These are phyloP conservation scores for Xylaria venustula DNA, from an alignment of 495 filamentous ascomycete species.

Conservation along the genomic window DNA sequence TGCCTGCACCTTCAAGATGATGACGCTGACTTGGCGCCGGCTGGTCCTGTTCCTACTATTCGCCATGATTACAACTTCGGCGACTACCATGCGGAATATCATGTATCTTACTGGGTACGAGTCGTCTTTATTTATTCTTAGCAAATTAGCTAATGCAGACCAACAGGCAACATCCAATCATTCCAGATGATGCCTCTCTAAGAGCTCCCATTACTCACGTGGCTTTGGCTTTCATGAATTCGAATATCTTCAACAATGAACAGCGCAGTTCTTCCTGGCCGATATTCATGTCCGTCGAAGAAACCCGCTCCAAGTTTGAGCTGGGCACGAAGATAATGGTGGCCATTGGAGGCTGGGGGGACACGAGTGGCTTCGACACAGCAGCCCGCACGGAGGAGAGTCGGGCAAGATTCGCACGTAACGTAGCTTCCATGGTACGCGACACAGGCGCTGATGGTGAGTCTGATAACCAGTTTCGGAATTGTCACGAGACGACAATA, in stretches of 20 bases:
- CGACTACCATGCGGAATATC: constrained; percentile 41
- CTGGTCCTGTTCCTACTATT: constrained; percentile 13
- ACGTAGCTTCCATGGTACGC: constrained; percentile 62
- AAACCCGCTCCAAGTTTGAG: constrained; percentile 57
- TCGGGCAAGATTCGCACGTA: constrained; percentile 59
- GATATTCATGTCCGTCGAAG: constrained; percentile 57
- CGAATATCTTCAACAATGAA: constrained; percentile 58
- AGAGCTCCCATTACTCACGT: constrained; percentile 59
- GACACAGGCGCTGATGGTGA: constrained; percentile 60
- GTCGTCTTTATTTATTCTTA: neutral
- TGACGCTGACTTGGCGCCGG: neutral
- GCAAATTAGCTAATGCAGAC: neutral
- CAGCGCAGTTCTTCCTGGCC: constrained; percentile 48
- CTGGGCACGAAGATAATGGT: constrained; percentile 63
- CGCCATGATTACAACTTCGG: constrained; percentile 12
- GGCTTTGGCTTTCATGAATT: constrained; percentile 65
- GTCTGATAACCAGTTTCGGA: constrained; percentile 1
- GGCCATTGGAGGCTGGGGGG: constrained; percentile 75
- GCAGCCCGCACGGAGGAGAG: constrained; percentile 54
- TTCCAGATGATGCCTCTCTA: constrained; percentile 46
- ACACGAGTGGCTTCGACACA: constrained; percentile 59
- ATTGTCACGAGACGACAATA: neutral
- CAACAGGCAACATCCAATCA: constrained; percentile 51
- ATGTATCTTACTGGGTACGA: constrained; percentile 62
- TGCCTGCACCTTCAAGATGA: no score